These are phyloP conservation scores for Colletotrichum somersetense DNA, from an alignment of 2,329 filamentous ascomycete species.

Conservation along the genomic window DNA sequence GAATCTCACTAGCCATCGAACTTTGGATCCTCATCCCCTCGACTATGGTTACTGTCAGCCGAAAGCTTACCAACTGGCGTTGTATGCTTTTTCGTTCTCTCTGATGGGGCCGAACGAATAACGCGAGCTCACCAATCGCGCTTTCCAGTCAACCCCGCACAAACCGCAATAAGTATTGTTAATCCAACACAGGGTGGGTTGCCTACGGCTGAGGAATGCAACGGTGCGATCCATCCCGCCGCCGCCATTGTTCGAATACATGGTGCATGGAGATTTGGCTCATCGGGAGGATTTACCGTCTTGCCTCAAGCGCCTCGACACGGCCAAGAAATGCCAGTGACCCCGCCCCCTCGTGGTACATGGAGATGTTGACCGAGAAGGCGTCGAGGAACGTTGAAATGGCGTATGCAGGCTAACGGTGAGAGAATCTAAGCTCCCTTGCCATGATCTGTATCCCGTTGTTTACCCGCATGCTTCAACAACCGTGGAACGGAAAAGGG, in stretches of 20 bases:
- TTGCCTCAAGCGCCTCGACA: slow-evolving; percentile 33
- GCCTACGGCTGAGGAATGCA: slow-evolving; percentile 15
- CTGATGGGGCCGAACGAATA: slow-evolving; percentile 11
- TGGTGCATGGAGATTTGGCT: slow-evolving; percentile 41
- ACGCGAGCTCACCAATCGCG: slow-evolving; percentile 36
- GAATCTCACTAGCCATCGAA: slow-evolving; percentile 5
- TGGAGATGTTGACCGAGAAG: slow-evolving; percentile 22
- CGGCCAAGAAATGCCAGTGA: slow-evolving; percentile 23
- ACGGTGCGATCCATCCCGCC: slow-evolving; percentile 25
- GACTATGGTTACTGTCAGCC: slow-evolving; percentile 3
- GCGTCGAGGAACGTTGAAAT: slow-evolving; percentile 10
- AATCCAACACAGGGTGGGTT: neutral
- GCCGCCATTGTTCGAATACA: slow-evolving; percentile 22
- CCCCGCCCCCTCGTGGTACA: slow-evolving; percentile 13
- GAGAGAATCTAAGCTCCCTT: neutral
- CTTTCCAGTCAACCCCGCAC: slow-evolving; percentile 8
- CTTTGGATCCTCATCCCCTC: neutral
- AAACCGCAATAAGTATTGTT: neutral
- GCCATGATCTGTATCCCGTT: neutral
- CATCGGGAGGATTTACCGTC: slow-evolving; percentile 41
- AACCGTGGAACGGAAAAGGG: neutral
- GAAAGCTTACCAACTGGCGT: slow-evolving; percentile 1
- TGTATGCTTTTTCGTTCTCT: neutral
- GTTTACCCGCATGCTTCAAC: neutral
- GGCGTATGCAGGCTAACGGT: slow-evolving; percentile 17